These are phyloP conservation scores for Exophiala spinifera DNA, from an alignment of 2,329 filamentous ascomycete species.

Conservation along the genomic window DNA sequence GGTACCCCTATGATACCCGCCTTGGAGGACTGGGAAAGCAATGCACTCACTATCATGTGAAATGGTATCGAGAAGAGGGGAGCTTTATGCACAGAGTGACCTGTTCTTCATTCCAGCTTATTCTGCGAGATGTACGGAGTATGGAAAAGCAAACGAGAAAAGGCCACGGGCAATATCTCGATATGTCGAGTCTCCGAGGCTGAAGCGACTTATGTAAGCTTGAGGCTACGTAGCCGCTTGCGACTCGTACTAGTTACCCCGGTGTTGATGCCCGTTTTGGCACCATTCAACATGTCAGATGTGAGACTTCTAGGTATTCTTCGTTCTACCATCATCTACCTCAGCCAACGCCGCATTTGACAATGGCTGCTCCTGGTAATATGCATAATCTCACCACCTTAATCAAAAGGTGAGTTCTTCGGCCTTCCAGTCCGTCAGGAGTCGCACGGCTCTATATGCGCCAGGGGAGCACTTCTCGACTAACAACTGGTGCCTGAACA, in stretches of 20 bases:
- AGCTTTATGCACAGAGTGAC: too few species aligned
- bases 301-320: constrained; percentile 6
- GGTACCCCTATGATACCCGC: too few species aligned
- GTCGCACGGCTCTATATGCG: constrained; percentile 40
- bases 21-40: too few species aligned
- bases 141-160: too few species aligned
- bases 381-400: constrained; percentile 97
- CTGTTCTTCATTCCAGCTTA: too few species aligned
- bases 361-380: constrained; percentile 43
- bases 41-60: too few species aligned
- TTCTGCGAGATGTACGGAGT: too few species aligned
- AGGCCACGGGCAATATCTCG: too few species aligned
- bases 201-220: too few species aligned
- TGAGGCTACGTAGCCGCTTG: too few species aligned
- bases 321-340: constrained; percentile 5
- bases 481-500: constrained; percentile 41
- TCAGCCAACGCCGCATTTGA: neutral
- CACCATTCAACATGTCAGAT: constrained; percentile 12
- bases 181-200: too few species aligned
- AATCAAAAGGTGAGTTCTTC: constrained; percentile 80
- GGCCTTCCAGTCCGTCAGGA: constrained; percentile 37
- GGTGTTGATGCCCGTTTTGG: constrained; percentile 3
- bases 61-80: too few species aligned
- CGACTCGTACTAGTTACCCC: neutral
- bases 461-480: constrained; percentile 4